Conservation (phyloP, 768 basidiomycete genomes). For the Suillus variegatus region DNA sequence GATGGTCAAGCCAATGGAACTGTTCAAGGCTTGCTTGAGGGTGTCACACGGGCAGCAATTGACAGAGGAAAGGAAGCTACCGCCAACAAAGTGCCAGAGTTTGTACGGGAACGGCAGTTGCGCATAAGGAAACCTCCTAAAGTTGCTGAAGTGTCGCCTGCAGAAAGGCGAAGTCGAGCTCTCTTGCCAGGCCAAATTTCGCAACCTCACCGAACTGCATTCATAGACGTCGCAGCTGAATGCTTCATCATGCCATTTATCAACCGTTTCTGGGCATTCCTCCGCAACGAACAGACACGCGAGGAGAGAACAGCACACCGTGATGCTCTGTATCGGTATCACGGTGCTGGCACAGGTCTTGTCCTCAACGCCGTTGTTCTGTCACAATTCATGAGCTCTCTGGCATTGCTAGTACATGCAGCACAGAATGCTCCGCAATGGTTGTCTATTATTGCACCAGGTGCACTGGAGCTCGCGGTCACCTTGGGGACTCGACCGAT, state of each 20-base stretch:
- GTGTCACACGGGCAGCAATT: slow-evolving; percentile 63
- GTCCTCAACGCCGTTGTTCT: slow-evolving; percentile 79
- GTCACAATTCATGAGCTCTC: slow-evolving; percentile 71
- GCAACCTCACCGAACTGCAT: slow-evolving; percentile 34
- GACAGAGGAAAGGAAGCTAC: slow-evolving; percentile 57
- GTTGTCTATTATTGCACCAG: slow-evolving; percentile 79
- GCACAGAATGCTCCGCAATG: slow-evolving; percentile 80
- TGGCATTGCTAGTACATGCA: slow-evolving; percentile 81
- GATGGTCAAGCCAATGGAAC: slow-evolving; percentile 38
- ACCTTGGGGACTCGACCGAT: slow-evolving; percentile 72
- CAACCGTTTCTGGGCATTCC: slow-evolving; percentile 94
- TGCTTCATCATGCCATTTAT: slow-evolving; percentile 88
- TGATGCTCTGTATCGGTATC: slow-evolving; percentile 58
- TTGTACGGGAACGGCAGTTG: slow-evolving; percentile 75
- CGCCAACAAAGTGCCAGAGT: slow-evolving; percentile 55
- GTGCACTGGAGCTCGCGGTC: slow-evolving; percentile 80
- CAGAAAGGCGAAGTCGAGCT: slow-evolving; percentile 20
- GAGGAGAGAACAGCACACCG: slow-evolving; percentile 67
- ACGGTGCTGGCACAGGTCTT: slow-evolving; percentile 78
- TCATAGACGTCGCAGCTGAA: slow-evolving; percentile 79
- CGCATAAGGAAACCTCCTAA: slow-evolving; percentile 54
- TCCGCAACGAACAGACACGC: slow-evolving; percentile 79
- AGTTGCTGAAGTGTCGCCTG: slow-evolving; percentile 43
- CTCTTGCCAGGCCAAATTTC: slow-evolving; percentile 6
- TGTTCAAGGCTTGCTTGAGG: slow-evolving; percentile 62